Conservation (phyloP, 192 early-diverging fungal species). For the Piromyces sp. region DNA sequence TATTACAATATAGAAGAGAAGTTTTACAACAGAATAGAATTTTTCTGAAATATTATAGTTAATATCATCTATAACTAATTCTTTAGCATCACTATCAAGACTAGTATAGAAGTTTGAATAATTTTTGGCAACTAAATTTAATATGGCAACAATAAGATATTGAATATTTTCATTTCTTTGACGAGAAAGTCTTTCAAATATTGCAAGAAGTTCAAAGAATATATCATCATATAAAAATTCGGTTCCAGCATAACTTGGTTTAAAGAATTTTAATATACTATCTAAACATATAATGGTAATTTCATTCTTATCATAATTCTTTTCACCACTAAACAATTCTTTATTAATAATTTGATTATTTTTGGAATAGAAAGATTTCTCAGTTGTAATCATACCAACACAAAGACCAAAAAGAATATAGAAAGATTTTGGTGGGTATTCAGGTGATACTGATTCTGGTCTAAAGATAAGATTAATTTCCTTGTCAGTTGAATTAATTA, state of each 20-base stretch:
- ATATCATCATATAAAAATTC: neutral
- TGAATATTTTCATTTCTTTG: neutral
- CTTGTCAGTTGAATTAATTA: constrained; percentile 1
- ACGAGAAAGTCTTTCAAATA: neutral
- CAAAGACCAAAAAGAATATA: constrained; percentile 56
- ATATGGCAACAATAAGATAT: neutral
- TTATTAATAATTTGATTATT: neutral
- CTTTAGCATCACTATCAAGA: neutral
- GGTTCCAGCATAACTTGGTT: neutral
- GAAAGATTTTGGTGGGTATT: constrained; percentile 18
- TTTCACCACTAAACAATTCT: neutral
- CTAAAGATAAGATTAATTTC: neutral
- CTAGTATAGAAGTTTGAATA: neutral
- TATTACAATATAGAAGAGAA: neutral
- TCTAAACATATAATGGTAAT: neutral
- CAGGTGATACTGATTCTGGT: neutral
- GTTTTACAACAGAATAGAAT: neutral
- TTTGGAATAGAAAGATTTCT: neutral
- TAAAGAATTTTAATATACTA: neutral
- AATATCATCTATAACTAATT: neutral
- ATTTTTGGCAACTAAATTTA: neutral
- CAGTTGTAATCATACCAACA: constrained; percentile 10
- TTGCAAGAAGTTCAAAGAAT: neutral
- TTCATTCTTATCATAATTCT: neutral
- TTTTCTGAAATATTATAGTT: neutral